phyloP scores from a whole-genome alignment of 768 basidiomycete species.

The Udeniomyces megalosporus region DNA sequence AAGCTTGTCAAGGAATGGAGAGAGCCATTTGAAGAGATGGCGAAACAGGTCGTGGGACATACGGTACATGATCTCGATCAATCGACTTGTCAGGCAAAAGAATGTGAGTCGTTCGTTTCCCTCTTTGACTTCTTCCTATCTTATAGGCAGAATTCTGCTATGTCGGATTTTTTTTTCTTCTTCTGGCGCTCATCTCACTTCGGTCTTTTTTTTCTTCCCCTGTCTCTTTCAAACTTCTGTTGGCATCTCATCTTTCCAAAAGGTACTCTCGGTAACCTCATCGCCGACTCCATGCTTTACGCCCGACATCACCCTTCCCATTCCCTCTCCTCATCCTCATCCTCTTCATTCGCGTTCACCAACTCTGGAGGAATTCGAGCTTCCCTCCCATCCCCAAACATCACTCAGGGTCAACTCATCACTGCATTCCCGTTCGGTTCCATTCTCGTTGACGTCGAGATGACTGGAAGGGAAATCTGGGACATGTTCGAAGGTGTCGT shows the following conservation, averaged over 20 bases:
- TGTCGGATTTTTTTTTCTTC: neutral
- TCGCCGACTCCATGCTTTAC: conserved; percentile 35
- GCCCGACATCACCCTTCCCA: conserved; percentile 15
- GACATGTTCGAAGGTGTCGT: conserved; percentile 35
- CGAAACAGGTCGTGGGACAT: conserved; percentile 31
- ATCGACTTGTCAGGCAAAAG: conserved; percentile 33
- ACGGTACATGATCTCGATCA: conserved; percentile 32
- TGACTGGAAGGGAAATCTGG: conserved; percentile 31
- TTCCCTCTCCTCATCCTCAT: too few relatives aligned
- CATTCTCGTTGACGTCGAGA: conserved; percentile 31
- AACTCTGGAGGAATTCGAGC: conserved; percentile 36
- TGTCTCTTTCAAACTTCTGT: neutral
- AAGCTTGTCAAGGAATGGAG: conserved; percentile 33
- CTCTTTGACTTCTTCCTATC: neutral
- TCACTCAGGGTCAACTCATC: conserved; percentile 21
- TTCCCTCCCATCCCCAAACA: conserved; percentile 24
- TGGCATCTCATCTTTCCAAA: neutral
- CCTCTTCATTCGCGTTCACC: conserved; percentile 24
- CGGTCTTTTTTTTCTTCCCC: neutral
- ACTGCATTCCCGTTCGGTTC: conserved; percentile 37
- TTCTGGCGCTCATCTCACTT: neutral
- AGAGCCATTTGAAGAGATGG: conserved; percentile 31
- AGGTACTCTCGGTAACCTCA: conserved; percentile 34
- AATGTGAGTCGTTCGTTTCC: conserved; percentile 23
- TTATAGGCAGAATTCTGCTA: neutral